Evolutionary conservation across 1,284 basidiomycete species (phyloP).

Genomic region (Moesziomyces antarcticus): DNA sequence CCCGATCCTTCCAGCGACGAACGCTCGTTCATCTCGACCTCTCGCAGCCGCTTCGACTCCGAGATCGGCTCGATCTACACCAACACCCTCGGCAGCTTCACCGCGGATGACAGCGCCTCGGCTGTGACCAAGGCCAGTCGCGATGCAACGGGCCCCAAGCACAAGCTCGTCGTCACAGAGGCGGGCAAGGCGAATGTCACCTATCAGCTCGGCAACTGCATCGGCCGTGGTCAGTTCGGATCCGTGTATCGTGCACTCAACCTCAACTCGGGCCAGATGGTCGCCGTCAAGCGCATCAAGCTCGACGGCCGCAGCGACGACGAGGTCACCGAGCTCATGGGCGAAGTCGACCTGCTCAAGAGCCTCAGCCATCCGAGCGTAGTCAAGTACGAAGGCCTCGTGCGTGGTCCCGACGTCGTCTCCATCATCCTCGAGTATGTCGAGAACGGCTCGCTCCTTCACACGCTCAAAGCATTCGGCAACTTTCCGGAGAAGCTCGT

Average conservation of each 20-base stretch:
- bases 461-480: slow-evolving; percentile 76
- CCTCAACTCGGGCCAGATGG: slow-evolving; percentile 70
- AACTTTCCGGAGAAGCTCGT: slow-evolving; percentile 94
- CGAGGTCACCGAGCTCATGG: slow-evolving; percentile 98
- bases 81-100: slow-evolving; percentile 53
- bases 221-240: slow-evolving; percentile 94
- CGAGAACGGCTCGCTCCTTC: slow-evolving; percentile 75
- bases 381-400: slow-evolving; percentile 90
- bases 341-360: slow-evolving; percentile 98
- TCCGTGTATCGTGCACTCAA: slow-evolving; percentile 93
- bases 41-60: slow-evolving; percentile 53
- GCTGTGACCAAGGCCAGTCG: slow-evolving; percentile 29
- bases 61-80: slow-evolving; percentile 59
- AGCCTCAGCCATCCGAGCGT: slow-evolving; percentile 95
- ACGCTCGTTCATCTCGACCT: slow-evolving; percentile 37
- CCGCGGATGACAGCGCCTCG: slow-evolving; percentile 42
- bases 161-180: slow-evolving; percentile 82
- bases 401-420: slow-evolving; percentile 50
- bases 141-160: slow-evolving; percentile 64
- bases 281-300: slow-evolving; percentile 93
- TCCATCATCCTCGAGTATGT: slow-evolving; percentile 73
- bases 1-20: slow-evolving; percentile 36
- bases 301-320: slow-evolving; percentile 95
- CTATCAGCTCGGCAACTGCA: slow-evolving; percentile 80
- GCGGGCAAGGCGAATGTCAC: slow-evolving; percentile 81